A percentile compares a stretch with the other conserved stretches of the same genome.
phyloP scores from a whole-genome alignment of 306 rosid species.

The Prunus mongolica region DNA sequence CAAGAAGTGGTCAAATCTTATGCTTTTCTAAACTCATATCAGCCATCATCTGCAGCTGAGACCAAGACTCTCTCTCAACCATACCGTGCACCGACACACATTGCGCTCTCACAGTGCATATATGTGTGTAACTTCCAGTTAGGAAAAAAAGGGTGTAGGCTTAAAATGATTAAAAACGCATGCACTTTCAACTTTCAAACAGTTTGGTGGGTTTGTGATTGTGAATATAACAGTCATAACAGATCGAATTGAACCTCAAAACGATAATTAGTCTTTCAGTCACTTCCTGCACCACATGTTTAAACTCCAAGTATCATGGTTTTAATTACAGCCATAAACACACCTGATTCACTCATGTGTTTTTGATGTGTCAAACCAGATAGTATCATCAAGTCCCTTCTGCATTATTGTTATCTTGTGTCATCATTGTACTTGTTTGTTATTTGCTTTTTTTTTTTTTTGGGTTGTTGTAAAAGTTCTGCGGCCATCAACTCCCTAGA shows the following conservation, averaged over 20 bases:
- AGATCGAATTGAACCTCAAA: slow-evolving; percentile 1
- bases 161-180: slow-evolving; percentile 13
- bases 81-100: not conserved
- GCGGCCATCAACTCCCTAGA: slow-evolving; percentile 12
- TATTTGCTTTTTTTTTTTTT: not conserved
- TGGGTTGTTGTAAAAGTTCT: not conserved
- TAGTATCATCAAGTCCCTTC: slow-evolving; percentile 11
- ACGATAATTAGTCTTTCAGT: not conserved
- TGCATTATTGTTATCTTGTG: slow-evolving; percentile 21
- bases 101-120: not conserved
- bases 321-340: slow-evolving; percentile 2
- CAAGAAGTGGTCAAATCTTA: slow-evolving; percentile 12
- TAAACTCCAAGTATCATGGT: slow-evolving; percentile 10
- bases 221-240: not conserved
- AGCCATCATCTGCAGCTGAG: too few relatives aligned
- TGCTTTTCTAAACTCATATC: not conserved
- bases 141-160: not conserved
- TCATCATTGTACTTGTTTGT: slow-evolving; percentile 30
- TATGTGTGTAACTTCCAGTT: not conserved
- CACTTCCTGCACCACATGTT: slow-evolving; percentile 2
- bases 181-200: slow-evolving; percentile 25
- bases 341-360: not conserved
- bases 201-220: slow-evolving; percentile 16
- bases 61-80: too few relatives aligned
- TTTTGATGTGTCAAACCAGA: slow-evolving; percentile 5